These are phyloP conservation scores for Mycocentrospora acerina DNA, from an alignment of 2,329 filamentous ascomycete genomes.

Conservation along the genomic window DNA sequence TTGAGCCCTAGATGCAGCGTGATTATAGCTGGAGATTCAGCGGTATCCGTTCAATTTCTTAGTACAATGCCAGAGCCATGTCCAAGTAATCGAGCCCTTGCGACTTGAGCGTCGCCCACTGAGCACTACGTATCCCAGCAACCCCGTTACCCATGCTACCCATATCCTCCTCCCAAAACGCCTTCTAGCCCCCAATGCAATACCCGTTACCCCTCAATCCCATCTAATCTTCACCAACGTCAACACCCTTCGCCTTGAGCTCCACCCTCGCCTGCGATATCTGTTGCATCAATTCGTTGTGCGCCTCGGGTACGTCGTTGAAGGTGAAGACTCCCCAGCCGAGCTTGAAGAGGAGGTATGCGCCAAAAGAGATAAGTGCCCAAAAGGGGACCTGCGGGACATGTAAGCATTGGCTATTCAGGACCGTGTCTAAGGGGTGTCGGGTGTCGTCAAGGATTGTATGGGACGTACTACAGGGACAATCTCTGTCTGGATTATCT, in stretches of 20 bases:
- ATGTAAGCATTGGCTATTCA: slow-evolving; percentile 8
- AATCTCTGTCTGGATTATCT: slow-evolving; percentile 77
- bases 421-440: too few relatives aligned
- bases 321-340: slow-evolving; percentile 93
- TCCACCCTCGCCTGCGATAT: slow-evolving; percentile 76
- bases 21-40: too few relatives aligned
- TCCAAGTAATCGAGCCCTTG: too few relatives aligned
- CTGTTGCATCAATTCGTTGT: slow-evolving; percentile 84
- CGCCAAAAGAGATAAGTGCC: slow-evolving; percentile 85
- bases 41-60: too few relatives aligned
- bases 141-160: too few relatives aligned
- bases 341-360: slow-evolving; percentile 87
- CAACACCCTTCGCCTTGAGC: slow-evolving; percentile 71
- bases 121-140: too few relatives aligned
- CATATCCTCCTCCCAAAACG: slow-evolving; percentile 1
- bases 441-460: neutral
- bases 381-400: slow-evolving; percentile 79
- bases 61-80: too few relatives aligned
- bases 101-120: too few relatives aligned
- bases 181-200: slow-evolving; percentile 4
- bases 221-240: slow-evolving; percentile 63
- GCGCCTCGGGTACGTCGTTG: slow-evolving; percentile 90
- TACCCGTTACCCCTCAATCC: neutral
- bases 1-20: slow-evolving; percentile 1
- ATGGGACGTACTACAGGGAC: slow-evolving; percentile 77